A percentile compares a stretch with the other conserved stretches of the same genome.
Conservation (phyloP, 2,329 filamentous ascomycete species). For the Pestalotiopsis sp. region DNA sequence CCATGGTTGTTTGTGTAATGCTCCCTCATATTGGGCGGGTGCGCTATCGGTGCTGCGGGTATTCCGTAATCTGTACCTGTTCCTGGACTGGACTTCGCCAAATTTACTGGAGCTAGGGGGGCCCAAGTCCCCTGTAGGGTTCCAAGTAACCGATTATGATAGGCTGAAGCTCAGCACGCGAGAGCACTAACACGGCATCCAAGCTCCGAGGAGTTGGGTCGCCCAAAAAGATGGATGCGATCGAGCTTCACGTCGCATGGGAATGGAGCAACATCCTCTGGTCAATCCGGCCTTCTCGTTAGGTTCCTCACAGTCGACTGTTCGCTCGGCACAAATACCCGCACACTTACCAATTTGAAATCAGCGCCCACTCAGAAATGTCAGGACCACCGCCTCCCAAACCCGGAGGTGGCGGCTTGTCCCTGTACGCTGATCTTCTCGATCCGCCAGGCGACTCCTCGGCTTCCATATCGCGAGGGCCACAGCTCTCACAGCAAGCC, state of each 20-base stretch:
- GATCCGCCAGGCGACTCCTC: constrained; percentile 52
- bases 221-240: not conserved
- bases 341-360: not conserved
- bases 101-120: not conserved
- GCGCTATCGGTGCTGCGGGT: not conserved
- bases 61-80: not conserved
- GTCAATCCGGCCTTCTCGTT: not conserved
- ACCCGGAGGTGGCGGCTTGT: constrained; percentile 52
- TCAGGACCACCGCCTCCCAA: constrained; percentile 35
- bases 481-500: constrained; percentile 68
- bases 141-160: not conserved
- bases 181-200: not conserved
- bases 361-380: constrained; percentile 17
- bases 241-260: not conserved
- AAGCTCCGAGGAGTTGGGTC: not conserved
- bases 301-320: not conserved
- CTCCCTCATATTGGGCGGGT: not conserved
- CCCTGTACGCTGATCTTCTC: constrained; percentile 83
- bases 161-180: not conserved
- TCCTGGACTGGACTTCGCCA: not conserved
- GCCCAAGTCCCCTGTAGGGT: not conserved
- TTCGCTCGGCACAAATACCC: not conserved
- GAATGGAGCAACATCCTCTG: not conserved
- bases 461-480: constrained; percentile 74
- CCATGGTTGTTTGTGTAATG: not conserved